Conservation (phyloP, 2,329 filamentous ascomycete genomes). For the Zarea fungicola region DNA sequence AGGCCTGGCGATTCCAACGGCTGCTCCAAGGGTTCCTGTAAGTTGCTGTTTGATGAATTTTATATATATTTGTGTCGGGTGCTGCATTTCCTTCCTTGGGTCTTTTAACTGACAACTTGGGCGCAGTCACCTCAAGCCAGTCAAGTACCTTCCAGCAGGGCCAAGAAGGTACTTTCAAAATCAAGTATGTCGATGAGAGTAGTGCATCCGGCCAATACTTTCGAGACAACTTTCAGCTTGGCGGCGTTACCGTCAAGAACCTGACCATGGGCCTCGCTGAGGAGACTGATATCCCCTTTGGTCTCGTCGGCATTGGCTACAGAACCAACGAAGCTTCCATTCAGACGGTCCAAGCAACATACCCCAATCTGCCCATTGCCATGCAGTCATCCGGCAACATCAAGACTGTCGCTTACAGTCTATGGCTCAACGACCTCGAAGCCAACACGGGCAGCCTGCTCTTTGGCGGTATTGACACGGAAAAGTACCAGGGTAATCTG, state of each 20-base stretch:
- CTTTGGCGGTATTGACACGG: constrained; percentile 76
- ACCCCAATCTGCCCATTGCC: constrained; percentile 58
- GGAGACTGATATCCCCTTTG: constrained; percentile 50
- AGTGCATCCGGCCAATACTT: constrained; percentile 55
- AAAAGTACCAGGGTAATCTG: constrained; percentile 63
- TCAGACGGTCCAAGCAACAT: constrained; percentile 28
- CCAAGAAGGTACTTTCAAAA: constrained; percentile 44
- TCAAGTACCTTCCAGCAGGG: constrained; percentile 45
- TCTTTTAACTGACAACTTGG: constrained; percentile 18
- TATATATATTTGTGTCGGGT: not conserved
- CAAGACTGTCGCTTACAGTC: constrained; percentile 62
- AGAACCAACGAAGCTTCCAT: constrained; percentile 45
- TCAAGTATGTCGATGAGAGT: constrained; percentile 58
- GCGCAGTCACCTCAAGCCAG: constrained; percentile 37
- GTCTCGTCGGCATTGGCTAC: constrained; percentile 58
- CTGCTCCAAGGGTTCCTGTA: constrained; percentile 44
- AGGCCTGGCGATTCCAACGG: constrained; percentile 23
- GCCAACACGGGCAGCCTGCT: constrained; percentile 65
- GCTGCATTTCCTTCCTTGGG: not conserved
- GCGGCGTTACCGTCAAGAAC: constrained; percentile 44
- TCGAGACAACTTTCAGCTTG: constrained; percentile 51
- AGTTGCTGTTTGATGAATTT: constrained; percentile 18
- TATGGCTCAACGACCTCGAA: constrained; percentile 59
- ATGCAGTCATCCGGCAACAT: constrained; percentile 60
- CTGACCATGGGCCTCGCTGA: constrained; percentile 55